A percentile compares a stretch with the other conserved stretches of the same genome.
phyloP scores from a whole-genome alignment of 2,329 filamentous ascomycete genomes.

The Allantophomopsis cytisporea region DNA sequence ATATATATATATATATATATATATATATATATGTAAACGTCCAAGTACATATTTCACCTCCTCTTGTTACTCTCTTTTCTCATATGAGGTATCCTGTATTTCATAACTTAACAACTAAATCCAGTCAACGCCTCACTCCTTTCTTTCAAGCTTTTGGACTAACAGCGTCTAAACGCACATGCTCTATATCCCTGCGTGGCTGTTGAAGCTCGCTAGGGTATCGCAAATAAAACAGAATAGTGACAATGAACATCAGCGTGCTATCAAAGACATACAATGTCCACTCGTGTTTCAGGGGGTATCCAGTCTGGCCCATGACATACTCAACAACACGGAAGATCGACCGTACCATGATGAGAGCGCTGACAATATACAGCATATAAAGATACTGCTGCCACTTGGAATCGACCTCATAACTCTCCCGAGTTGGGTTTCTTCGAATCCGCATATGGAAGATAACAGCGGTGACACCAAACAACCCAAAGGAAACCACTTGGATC shows the following conservation, averaged over 20 bases:
- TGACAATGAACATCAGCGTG: slow-evolving; percentile 24
- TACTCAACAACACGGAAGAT: slow-evolving; percentile 35
- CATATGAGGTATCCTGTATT: too few relatives aligned
- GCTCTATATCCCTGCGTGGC: background rate
- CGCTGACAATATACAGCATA: slow-evolving; percentile 25
- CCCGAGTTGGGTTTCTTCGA: slow-evolving; percentile 5
- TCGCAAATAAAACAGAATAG: slow-evolving; percentile 19
- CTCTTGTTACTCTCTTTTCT: too few relatives aligned
- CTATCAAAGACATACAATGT: slow-evolving; percentile 30
- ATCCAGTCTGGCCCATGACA: slow-evolving; percentile 25
- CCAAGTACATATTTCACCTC: too few relatives aligned
- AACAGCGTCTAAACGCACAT: background rate
- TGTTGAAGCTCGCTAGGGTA: slow-evolving; percentile 14
- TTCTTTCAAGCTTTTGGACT: too few relatives aligned
- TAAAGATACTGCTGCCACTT: slow-evolving; percentile 22
- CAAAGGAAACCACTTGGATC: slow-evolving; percentile 43
- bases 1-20: too few relatives aligned
- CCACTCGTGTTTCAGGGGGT: slow-evolving; percentile 25
- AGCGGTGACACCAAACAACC: slow-evolving; percentile 35
- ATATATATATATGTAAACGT: too few relatives aligned
- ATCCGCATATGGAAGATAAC: slow-evolving; percentile 12
- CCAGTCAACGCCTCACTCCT: too few relatives aligned
- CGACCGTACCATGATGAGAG: slow-evolving; percentile 29
- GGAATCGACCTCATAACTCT: slow-evolving; percentile 1
- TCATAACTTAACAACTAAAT: too few relatives aligned